Evolutionary conservation across 768 basidiomycete genomes (phyloP), one percentile per base, ranked within the genome.

Genomic region (Termitomyces sp.): DNA sequence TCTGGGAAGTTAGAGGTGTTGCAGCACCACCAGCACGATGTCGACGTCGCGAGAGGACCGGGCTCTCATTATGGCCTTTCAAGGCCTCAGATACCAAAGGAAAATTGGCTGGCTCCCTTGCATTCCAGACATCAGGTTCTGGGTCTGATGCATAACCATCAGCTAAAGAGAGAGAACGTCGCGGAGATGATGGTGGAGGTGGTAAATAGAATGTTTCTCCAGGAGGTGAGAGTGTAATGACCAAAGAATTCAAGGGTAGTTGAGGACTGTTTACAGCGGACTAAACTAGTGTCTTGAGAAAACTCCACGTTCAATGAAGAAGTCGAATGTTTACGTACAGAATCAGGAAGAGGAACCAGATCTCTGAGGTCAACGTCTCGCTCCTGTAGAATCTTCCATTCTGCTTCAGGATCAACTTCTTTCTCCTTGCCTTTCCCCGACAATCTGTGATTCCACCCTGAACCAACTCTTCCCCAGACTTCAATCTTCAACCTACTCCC

Each of bases 111-210:
- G 57, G 63, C 55, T 76, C 76, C 54, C 79, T 77, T 15, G 76
- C 73, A 61, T 77, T 81, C 49, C 78, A 74, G 16, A 79, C 68
- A 46, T 81, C 81, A 22, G 74, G 75, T 74, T 92, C 91, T 38
- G 89, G 89, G 67, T 92, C 90, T 1, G 91, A 91, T 33, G 81
- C 80, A 67, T 90, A 91, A 9, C 87, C 89, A 32, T 69, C 68
- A 46, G 82, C 75, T 12, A 87, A 87, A n/a, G 88, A 83, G 55
- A 84, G 78, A 28, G 84, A 72, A 50, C 84, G 78, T 48, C 77
- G 67, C 58, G 68, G 69, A 63, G 65, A 67, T 28, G 62, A 66
- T 46, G 72, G 65, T 5, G 74, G 65, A 42, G 74, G 66, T 22
- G 86, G 84, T 24, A 88, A 68, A 73, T 85, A 89, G 65, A 84